Evolutionary conservation across 1,284 basidiomycete genomes (phyloP), one percentile per base, ranked within the genome.

Genomic region (Melampsora larici-populina): DNA sequence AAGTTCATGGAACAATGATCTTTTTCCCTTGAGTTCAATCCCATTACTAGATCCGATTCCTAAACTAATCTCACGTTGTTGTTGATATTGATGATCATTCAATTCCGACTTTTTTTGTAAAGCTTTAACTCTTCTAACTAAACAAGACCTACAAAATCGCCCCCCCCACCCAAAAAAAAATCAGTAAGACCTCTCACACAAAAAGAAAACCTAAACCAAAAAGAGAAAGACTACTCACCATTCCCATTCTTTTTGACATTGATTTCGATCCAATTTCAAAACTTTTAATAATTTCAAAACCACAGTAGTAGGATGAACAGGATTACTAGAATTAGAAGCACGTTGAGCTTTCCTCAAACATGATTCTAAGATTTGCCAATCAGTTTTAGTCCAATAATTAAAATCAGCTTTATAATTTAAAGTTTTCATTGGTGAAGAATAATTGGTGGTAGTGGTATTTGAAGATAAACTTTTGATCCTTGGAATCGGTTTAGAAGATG

Each of bases 201-300:
- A 9, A 43, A 43, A 43, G 7, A 36, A 36, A 36, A 36, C 36
- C n/a, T n/a, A n/a, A n/a, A 36, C 36, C 3, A 36, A 8, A 7
- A 43, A 13, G 11, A 43, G 6, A 43, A 43, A 1, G 1, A n/a
- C 9, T 5, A n/a, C 72, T 21, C 43, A 75, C 72, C 72, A 75
- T 40, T 75, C 72, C 72, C 72, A 75, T 58, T 75, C 64, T 29
- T 29, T 33, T 75, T 67, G 21, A 60, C 72, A 75, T 17, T 75
- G 46, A 21, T 33, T 31, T 21, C 33, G 31, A 24, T 24, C 29
- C 21, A 75, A 64, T 33, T 67, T 29, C 24, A 75, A 60, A 26
- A 48, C 48, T 49, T 67, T 31, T 5, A 75, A 51, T 55, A 75
- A 48, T 31, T 75, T 66, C 29, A 58, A 29, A 21, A 75, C 72